Evolutionary conservation across 2,329 filamentous ascomycete species (phyloP), one percentile per base, ranked within the genome.

Genomic region (Colletotrichum liriopes): DNA sequence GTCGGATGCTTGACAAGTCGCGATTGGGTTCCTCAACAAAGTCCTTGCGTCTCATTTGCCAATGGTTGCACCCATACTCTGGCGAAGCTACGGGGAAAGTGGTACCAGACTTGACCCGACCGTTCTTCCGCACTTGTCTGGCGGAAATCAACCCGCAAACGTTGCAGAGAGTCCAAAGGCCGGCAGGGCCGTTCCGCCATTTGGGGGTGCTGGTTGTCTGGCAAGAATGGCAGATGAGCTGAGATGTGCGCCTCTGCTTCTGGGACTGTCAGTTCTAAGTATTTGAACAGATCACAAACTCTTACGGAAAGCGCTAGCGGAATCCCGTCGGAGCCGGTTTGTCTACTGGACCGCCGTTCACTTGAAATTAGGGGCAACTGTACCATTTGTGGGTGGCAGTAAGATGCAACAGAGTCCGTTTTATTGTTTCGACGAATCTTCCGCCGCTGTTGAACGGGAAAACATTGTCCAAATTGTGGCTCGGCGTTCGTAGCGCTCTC

Each of bases 161-260:
- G 16, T 61, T 61, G 26, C 58, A 61, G 1, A 61, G 58, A 1
- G 58, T 49, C 58, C 58, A 61, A 12, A 45, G 41, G 29, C 58
- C 58, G 12, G 29, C 26, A 5, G 58, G 58, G 5, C 58, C 58
- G 29, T 61, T n/a, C 12, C 58, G 43, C 58, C 58, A 37, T 32
- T 49, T 11, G 1, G 58, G 58, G 26, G 58, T 61, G 29, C 29
- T 49, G 11, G 58, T 49, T 14, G 29, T 23, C 18, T 26, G 58
- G 29, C 58, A 61, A 6, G 8, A 5, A 18, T 61, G 58, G 58
- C 58, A 61, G 20, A 45, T 11, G 20, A 23, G 43, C 18, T 14
- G 18, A 18, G 32, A 3, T 3, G 45, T 9, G 32, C 12, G 43
- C 8, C 7, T 61, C 20, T 23, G 20, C 23, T 32, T 55, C 26